These are phyloP conservation scores for Umbelopsis sp. DNA, from an alignment of 192 early-diverging fungal genomes.

Conservation along the genomic window DNA sequence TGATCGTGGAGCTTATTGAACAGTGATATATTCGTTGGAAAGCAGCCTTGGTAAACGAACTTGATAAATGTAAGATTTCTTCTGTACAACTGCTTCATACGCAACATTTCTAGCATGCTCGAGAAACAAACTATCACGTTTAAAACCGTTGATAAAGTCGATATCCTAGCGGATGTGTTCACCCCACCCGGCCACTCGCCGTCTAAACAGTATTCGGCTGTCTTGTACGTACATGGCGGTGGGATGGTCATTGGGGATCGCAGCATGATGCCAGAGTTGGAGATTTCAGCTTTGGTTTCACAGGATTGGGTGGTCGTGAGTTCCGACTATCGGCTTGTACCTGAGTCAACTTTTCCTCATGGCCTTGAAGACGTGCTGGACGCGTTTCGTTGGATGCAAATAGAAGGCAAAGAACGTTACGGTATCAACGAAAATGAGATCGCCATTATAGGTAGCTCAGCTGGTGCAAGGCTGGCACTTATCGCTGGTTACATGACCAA, in stretches of 20 bases:
- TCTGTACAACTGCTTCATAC: no score
- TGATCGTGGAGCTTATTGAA: no score
- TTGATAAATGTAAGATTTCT: no score
- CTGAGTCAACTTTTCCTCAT: background rate
- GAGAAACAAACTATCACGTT: background rate
- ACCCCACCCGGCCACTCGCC: background rate
- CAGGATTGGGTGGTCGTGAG: background rate
- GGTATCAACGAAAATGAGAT: background rate
- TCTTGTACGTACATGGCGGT: constrained; percentile 15
- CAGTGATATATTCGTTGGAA: no score
- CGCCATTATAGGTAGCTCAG: constrained; percentile 8
- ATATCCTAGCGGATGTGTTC: constrained; percentile 3
- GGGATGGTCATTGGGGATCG: constrained; percentile 2
- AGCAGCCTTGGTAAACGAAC: no score
- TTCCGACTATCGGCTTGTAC: background rate
- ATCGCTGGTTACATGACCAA: background rate
- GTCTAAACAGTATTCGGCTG: background rate
- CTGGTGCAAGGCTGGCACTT: constrained; percentile 9
- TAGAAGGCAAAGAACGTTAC: background rate
- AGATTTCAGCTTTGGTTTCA: background rate
- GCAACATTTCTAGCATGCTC: background rate
- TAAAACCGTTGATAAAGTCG: background rate
- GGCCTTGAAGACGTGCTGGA: background rate
- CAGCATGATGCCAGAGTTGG: background rate
- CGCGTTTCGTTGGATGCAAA: constrained; percentile 4